Evolutionary conservation across 1,284 basidiomycete species (phyloP).

Genomic region (Ganoderma sinense): DNA sequence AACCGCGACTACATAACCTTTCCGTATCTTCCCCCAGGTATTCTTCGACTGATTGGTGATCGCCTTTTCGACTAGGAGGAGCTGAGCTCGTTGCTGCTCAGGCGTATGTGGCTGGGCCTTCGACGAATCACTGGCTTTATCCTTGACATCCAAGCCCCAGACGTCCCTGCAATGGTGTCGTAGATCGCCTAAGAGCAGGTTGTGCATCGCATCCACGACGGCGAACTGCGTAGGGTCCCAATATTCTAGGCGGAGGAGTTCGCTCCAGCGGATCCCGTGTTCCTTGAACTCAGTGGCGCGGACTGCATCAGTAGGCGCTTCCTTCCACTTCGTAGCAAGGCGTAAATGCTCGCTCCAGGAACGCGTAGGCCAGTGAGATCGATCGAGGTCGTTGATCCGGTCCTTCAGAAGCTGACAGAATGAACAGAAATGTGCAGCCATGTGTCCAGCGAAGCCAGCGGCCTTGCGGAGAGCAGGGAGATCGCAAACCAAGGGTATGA

Average conservation of each 20-base stretch:
- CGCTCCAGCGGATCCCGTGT: conserved; percentile 44
- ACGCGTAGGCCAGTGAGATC: conserved; percentile 13
- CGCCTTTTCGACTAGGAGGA: neutral
- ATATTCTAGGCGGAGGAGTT: conserved; percentile 44
- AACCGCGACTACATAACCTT: no score
- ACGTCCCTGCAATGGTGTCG: conserved; percentile 17
- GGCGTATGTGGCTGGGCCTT: neutral
- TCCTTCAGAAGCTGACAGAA: conserved; percentile 21
- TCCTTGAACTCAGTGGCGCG: conserved; percentile 33
- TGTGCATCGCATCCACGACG: conserved; percentile 20
- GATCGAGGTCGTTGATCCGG: conserved; percentile 13
- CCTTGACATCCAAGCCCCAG: conserved; percentile 8
- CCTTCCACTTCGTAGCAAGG: conserved; percentile 37
- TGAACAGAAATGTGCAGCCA: conserved; percentile 25
- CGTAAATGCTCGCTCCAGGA: conserved; percentile 10
- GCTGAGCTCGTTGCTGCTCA: neutral
- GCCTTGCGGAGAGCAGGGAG: conserved; percentile 22
- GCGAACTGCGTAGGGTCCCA: conserved; percentile 42
- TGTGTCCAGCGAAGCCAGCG: conserved; percentile 18
- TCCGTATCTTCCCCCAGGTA: neutral
- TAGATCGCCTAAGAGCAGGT: conserved; percentile 10
- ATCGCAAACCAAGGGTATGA: conserved; percentile 22
- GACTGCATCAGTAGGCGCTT: conserved; percentile 32
- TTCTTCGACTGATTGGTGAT: neutral
- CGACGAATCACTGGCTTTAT: neutral